Base-by-base conservation (phyloP, 805 yeast genomes). In the Zygoascus flipseniorum region DNA sequence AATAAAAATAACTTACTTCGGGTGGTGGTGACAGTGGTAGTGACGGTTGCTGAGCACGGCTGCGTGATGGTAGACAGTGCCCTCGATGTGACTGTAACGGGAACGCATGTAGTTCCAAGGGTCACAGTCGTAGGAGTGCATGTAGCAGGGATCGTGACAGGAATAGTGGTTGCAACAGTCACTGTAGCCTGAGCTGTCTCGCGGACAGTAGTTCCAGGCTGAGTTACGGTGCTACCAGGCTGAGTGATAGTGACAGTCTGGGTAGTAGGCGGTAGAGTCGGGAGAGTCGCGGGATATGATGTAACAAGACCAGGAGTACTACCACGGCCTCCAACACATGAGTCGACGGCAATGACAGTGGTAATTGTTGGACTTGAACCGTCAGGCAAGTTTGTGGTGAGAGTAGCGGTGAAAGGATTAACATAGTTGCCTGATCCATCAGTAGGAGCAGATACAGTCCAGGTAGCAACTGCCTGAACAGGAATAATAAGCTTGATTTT, bases 341-440 rank as follows among this genome's bases (percentile, higher is more conserved):
- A 54, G 32, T 51, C 62, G 16, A 54, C 58, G 31, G 56, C 57
- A 10, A 64, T 55, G 20, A 56, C 61, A 31, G 64, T 55, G 16
- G 65, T 58, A 31, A 58, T 45, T 5, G 62, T 52, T 31, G 80
- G 72, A 2, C 82, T 66, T 52, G 81, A 86, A 5, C 54, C 84
- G 42, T 80, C 76, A 20, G 74, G 72, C 14, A 82, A 65, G 0
- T 75, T 67, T 1, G 66, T 64, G 8, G 65, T 55, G 31, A 61
- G 43, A 43, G 62, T 55, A 1, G 59, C 62, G 19, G 57, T 50
- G 50, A 59, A 58, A 9, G 58, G 56, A 35, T 53, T 58, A 16
- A 51, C 47, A 26, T 56, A 52, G 16, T 50, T 52, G 20, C 62
- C 60, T 23, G 48, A 46, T 6, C 48, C 53, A 23, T 52, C 54